Evolutionary conservation across 345 rosid genomes (phyloP).

Genomic region (Citropsis articulata): DNA sequence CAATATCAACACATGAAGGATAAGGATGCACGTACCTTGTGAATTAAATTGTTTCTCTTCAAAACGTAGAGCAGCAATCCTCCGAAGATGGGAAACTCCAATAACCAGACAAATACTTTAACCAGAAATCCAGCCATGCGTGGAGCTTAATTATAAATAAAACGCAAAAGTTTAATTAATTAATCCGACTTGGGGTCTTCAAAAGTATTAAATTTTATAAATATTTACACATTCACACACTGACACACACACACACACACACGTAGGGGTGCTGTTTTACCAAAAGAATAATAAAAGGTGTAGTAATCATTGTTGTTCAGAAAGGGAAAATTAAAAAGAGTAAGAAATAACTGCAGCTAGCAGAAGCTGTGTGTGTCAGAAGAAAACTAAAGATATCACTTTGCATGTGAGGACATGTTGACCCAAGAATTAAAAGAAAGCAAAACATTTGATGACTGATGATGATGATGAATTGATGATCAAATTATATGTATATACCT

Average conservation of each 20-base stretch:
- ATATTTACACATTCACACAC: rapidly evolving
- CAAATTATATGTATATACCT: constrained; percentile 25
- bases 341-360: background rate
- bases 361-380: no score
- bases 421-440: background rate
- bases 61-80: constrained; percentile 37
- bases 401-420: no score
- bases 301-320: background rate
- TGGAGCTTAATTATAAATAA: constrained; percentile 37
- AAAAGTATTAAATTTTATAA: no score
- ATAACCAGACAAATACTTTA: constrained; percentile 55
- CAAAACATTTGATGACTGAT: no score
- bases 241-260: no score
- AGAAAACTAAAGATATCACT: no score
- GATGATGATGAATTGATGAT: background rate
- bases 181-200: no score
- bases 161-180: background rate
- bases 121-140: constrained; percentile 69
- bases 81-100: constrained; percentile 52
- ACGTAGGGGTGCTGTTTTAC: no score
- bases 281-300: no score
- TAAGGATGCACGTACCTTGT: constrained; percentile 34
- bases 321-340: background rate
- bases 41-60: constrained; percentile 55
- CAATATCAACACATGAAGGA: background rate